Base-by-base conservation (phyloP, 1,284 basidiomycete genomes). In the Fomitopsis betulina region DNA sequence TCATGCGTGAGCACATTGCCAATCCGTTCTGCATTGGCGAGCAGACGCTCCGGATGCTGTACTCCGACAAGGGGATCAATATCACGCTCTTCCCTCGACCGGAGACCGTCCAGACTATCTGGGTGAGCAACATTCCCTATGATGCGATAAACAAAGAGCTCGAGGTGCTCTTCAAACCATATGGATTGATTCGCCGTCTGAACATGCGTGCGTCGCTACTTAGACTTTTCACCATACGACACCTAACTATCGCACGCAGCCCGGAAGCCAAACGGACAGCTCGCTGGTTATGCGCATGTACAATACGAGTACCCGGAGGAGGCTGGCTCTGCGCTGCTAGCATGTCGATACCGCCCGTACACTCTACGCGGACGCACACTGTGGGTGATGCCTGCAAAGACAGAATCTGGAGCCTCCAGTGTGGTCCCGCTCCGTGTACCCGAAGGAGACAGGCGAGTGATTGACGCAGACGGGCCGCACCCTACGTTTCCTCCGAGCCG, bases 51-150 rank as follows among this genome's bases (percentile, higher is more conserved):
- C 9, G 19, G 12, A 10, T 61, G 30, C 53, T 32, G 9, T 21
- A 43, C 19, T 50, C 21, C 17, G 12, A 21, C 27, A 17, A 15
- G 1, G 25, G 5, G 5, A 2, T 4, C 23, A 19, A 9, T 12
- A 23, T 21, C 35, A 23, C 15, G 13, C 27, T 40, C 21, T 21
- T 7, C 7, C 13, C 9, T 47, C 21, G 5, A 27, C 30, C 21
- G 10, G 27, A n/a, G 38, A 17, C 25, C 5, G 42, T 21, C 60
- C 47, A 21, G 17, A 47, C 56, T 4, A 42, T 62, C 13, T 62
- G 52, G 32, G 39, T 62, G 15, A 54, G 58, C 40, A 62, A 60
- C 32, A 13, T 62, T 7, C 56, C 59, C 3, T 56, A 53, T 33
- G 21, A 15, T 17, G 50, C 50, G 27, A 54, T 25, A n/a, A 45